A percentile compares a stretch with the other conserved stretches of the same genome.
Conservation (phyloP, 2,329 filamentous ascomycete species). For the Ceratocystis cubensis region DNA sequence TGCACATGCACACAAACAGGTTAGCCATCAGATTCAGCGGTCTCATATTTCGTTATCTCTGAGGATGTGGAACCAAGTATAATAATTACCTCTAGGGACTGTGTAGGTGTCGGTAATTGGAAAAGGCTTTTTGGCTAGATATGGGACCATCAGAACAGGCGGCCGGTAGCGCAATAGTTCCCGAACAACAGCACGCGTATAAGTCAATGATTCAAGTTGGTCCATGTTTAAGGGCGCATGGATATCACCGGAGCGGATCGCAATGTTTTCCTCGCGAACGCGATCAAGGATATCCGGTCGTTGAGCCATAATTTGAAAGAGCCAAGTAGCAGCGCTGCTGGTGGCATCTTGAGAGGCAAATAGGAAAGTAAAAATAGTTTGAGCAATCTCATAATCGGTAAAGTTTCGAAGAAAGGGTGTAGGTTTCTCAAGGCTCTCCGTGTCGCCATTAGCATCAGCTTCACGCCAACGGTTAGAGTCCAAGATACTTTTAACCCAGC, state of each 20-base stretch:
- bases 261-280: conserved; percentile 80
- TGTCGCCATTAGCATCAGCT: conserved; percentile 59
- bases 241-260: conserved; percentile 60
- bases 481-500: conserved; percentile 80
- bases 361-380: conserved; percentile 90
- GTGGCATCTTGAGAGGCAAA: conserved; percentile 97
- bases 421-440: conserved; percentile 65
- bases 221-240: conserved; percentile 64
- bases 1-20: background rate
- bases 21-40: conserved; percentile 22
- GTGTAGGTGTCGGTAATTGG: conserved; percentile 79
- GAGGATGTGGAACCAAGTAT: background rate
- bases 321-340: conserved; percentile 82
- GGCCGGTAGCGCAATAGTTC: conserved; percentile 89
- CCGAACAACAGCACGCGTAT: conserved; percentile 83
- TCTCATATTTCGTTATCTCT: background rate
- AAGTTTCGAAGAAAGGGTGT: conserved; percentile 72
- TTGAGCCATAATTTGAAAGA: conserved; percentile 90
- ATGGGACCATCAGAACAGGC: conserved; percentile 94
- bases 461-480: conserved; percentile 72
- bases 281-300: conserved; percentile 84
- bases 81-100: conserved; percentile 62
- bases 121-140: conserved; percentile 88
- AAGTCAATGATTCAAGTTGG: conserved; percentile 74
- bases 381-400: conserved; percentile 78